Base-by-base conservation (phyloP, 164 flowering plant species). In the Vitis labrusca region DNA sequence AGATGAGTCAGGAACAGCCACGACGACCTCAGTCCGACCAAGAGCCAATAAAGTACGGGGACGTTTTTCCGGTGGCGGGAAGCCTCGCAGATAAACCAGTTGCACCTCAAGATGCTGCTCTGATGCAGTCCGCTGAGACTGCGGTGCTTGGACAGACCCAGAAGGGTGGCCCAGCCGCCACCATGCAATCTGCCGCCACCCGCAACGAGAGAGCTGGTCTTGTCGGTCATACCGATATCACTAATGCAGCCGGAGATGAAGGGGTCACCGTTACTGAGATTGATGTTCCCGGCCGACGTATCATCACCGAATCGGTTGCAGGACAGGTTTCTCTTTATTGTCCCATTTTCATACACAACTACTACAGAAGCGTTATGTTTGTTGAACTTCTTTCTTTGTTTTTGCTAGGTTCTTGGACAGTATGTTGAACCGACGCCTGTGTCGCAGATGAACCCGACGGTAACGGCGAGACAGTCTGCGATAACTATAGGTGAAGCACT, bases 401-500 rank as follows among this genome's bases (percentile, higher is more conserved):
- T 8, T 10, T 37, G 59, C 30, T 32, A 89, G 90, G 87, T 84
- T 30, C 78, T 89, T 37, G 83, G 80, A 9, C 83, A 81, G 58
- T 79, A 78, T 54, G 71, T 59, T 9, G 47, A 74, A 10, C 77
- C 85, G 4, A 62, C 53, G 14, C 81, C 85, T 13, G 58, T 71
- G 16, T 16, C 29, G 1, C 59, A 12, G 50, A 10, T 68, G 2
- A 17, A 69, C 0, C 73, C 77, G 8, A 65, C 17, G 9, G 64
- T 16, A n/a, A 64, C 53, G 1, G n/a, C 63, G 0, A 64, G 64
- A n/a, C 64, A 64, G 57, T 65, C 68, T 29, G 75, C 73, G 3
- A 78, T 84, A 1, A 87, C 91, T 0, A 84, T 85, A 15, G 93
- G 93, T 1, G 88, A 89, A 69, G 91, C 91, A 9, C 80, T 89